These are phyloP conservation scores for Oidiodendron maius DNA, from an alignment of 495 filamentous ascomycete genomes.

Conservation along the genomic window DNA sequence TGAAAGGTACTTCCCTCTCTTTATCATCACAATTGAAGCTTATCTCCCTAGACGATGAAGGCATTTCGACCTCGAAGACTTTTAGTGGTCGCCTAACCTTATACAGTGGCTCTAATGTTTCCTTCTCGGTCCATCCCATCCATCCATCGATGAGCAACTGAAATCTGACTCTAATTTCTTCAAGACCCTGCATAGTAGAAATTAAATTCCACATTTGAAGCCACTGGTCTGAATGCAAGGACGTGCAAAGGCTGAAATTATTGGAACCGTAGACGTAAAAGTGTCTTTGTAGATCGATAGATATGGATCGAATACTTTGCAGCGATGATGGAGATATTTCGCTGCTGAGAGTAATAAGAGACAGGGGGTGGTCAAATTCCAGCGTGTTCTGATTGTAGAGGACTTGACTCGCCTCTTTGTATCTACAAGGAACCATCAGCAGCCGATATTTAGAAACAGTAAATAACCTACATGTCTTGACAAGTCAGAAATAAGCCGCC, in stretches of 20 bases:
- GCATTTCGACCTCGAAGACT: slow-evolving; percentile 6
- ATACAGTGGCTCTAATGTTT: not conserved
- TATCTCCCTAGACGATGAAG: not conserved
- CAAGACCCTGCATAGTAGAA: slow-evolving; percentile 1
- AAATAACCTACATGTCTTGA: slow-evolving; percentile 3
- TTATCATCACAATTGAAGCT: not conserved
- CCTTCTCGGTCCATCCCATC: slow-evolving; percentile 1
- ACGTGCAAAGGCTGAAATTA: not conserved
- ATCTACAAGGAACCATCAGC: not conserved
- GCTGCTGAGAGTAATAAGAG: not conserved
- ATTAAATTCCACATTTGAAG: slow-evolving; percentile 1
- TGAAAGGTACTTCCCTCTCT: not conserved
- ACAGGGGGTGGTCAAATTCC: slow-evolving; percentile 3
- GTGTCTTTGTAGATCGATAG: not conserved
- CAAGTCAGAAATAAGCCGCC: not conserved
- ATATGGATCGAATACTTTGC: slow-evolving; percentile 1
- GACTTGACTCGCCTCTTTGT: slow-evolving; percentile 1
- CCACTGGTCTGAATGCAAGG: not conserved
- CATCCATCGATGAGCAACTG: not conserved
- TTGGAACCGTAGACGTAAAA: not conserved
- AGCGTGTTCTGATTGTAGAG: slow-evolving; percentile 4
- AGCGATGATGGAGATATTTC: not conserved
- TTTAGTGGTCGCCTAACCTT: not conserved
- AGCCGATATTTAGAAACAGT: not conserved
- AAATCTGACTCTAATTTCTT: slow-evolving; percentile 6